These are phyloP conservation scores for Sanghuangporus weigelae DNA, from an alignment of 1,284 basidiomycete genomes.

Conservation along the genomic window DNA sequence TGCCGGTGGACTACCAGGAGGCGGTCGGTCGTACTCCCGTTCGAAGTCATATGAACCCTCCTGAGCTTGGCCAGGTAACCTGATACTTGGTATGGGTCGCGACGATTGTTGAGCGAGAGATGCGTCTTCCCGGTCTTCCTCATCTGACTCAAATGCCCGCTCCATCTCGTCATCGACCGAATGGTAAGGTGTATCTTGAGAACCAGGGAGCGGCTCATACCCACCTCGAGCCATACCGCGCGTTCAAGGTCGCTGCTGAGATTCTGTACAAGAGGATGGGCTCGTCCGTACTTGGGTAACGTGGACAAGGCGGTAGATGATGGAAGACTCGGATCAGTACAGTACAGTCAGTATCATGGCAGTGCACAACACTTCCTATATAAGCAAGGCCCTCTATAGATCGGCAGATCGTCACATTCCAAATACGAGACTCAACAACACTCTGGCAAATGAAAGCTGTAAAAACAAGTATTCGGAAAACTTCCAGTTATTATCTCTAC, in stretches of 20 bases:
- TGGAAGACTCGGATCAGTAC: background rate
- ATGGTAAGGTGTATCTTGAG: background rate
- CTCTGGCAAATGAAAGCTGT: no score
- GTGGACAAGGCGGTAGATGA: background rate
- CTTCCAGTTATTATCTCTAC: no score
- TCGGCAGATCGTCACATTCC: background rate
- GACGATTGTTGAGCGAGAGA: slow-evolving; percentile 29
- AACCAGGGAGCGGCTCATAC: background rate
- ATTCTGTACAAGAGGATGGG: background rate
- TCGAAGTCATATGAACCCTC: slow-evolving; percentile 70
- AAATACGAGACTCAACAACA: no score
- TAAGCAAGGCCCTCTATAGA: background rate
- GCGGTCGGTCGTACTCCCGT: slow-evolving; percentile 67
- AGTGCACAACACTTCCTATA: background rate
- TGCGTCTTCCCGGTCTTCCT: slow-evolving; percentile 40
- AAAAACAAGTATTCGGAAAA: no score
- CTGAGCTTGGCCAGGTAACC: slow-evolving; percentile 14
- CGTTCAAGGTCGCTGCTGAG: background rate
- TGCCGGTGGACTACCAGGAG: slow-evolving; percentile 76
- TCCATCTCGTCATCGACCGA: slow-evolving; percentile 42
- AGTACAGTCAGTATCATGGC: background rate
- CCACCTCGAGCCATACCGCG: background rate
- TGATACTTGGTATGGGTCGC: slow-evolving; percentile 8
- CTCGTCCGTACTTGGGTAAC: background rate
- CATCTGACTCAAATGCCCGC: slow-evolving; percentile 57